Evolutionary conservation across 768 basidiomycete genomes (phyloP).

Genomic region (Tricholoma sp.): DNA sequence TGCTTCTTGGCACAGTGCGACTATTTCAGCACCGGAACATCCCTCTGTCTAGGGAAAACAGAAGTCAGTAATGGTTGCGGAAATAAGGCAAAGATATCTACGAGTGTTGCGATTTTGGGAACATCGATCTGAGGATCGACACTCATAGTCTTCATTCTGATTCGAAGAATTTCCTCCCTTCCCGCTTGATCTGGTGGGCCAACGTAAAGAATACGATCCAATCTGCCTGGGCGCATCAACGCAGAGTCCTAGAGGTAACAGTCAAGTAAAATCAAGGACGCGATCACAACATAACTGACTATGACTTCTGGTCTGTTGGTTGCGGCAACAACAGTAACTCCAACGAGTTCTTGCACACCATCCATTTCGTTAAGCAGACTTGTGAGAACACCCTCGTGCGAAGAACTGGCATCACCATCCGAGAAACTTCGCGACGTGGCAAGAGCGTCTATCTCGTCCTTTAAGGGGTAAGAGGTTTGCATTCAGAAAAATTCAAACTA

Average conservation of each 20-base stretch:
- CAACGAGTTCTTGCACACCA: slow-evolving; percentile 89
- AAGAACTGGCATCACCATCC: slow-evolving; percentile 46
- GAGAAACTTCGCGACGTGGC: slow-evolving; percentile 70
- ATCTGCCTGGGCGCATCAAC: slow-evolving; percentile 87
- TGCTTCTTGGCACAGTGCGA: slow-evolving; percentile 92
- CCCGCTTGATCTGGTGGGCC: slow-evolving; percentile 82
- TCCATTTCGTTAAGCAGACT: slow-evolving; percentile 98
- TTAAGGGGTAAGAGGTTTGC: slow-evolving; percentile 3
- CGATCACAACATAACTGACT: slow-evolving; percentile 37
- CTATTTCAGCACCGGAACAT: slow-evolving; percentile 94
- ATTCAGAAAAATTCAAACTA: not conserved
- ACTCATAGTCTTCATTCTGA: slow-evolving; percentile 76
- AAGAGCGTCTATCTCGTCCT: slow-evolving; percentile 98
- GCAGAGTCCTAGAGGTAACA: slow-evolving; percentile 71
- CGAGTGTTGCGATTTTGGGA: slow-evolving; percentile 61
- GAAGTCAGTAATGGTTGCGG: not conserved
- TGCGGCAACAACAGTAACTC: slow-evolving; percentile 94
- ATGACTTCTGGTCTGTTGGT: slow-evolving; percentile 95
- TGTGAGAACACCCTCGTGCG: slow-evolving; percentile 87
- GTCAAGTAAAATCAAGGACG: not conserved
- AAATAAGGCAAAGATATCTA: slow-evolving; percentile 27
- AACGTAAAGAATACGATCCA: slow-evolving; percentile 92
- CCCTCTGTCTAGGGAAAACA: slow-evolving; percentile 67
- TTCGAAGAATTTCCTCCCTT: slow-evolving; percentile 79
- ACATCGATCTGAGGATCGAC: slow-evolving; percentile 68